Conservation (phyloP, 805 yeast species). For the Candida xyloterini region DNA sequence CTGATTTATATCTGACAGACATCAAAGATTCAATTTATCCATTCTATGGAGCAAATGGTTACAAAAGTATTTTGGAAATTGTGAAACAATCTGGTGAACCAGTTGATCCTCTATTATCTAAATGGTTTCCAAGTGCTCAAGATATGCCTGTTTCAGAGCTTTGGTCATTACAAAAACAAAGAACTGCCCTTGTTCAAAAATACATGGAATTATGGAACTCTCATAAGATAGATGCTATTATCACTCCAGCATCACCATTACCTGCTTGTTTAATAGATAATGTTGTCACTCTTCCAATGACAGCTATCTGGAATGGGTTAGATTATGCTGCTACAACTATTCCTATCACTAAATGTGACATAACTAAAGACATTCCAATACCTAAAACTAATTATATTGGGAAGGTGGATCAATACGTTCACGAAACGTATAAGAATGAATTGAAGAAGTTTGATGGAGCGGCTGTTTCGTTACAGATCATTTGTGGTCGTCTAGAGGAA, state of each 20-base stretch:
- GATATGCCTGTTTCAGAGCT: slow-evolving; percentile 34
- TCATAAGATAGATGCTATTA: slow-evolving; percentile 44
- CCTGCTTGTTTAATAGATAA: slow-evolving; percentile 34
- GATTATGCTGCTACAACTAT: slow-evolving; percentile 47
- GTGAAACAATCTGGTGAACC: slow-evolving; percentile 43
- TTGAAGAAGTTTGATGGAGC: slow-evolving; percentile 49
- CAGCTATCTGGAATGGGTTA: slow-evolving; percentile 37
- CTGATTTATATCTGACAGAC: slow-evolving; percentile 42
- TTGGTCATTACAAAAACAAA: slow-evolving; percentile 42
- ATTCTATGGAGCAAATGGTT: slow-evolving; percentile 45
- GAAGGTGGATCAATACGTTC: slow-evolving; percentile 44
- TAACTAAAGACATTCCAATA: slow-evolving; percentile 31
- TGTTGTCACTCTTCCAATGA: slow-evolving; percentile 49
- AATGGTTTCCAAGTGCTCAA: slow-evolving; percentile 34
- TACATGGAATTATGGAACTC: slow-evolving; percentile 38
- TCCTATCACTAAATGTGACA: slow-evolving; percentile 57
- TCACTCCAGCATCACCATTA: slow-evolving; percentile 47
- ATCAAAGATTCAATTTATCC: slow-evolving; percentile 37
- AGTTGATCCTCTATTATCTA: slow-evolving; percentile 23
- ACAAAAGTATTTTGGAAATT: slow-evolving; percentile 30
- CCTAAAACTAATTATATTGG: slow-evolving; percentile 30
- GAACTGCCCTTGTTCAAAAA: slow-evolving; percentile 34
- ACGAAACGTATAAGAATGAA: slow-evolving; percentile 36
- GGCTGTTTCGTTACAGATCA: slow-evolving; percentile 61
- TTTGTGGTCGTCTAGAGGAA: slow-evolving; percentile 55